phyloP scores from a whole-genome alignment of 306 rosid genomes.

The Vigna unguiculata region DNA sequence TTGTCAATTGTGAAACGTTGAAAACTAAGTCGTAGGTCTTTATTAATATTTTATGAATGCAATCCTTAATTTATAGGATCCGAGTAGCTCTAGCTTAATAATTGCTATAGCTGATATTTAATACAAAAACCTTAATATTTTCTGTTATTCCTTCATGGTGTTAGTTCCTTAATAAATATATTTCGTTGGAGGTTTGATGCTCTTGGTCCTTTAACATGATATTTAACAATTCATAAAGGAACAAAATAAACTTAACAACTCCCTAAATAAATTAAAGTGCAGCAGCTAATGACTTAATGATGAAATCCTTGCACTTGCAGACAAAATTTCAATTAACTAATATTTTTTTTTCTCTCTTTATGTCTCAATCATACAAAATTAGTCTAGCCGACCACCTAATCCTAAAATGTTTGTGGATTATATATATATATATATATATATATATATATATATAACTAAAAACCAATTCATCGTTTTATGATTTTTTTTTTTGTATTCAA shows the following conservation, averaged over 20 bases:
- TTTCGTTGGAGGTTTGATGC: too few relatives aligned
- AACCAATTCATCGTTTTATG: neutral
- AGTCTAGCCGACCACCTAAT: neutral
- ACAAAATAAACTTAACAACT: slow-evolving; percentile 2
- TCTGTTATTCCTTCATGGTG: neutral
- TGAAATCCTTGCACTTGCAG: neutral
- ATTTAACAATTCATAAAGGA: neutral
- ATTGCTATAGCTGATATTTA: too few relatives aligned
- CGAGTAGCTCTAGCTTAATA: neutral
- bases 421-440: too few relatives aligned
- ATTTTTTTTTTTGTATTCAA: neutral
- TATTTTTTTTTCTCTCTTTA: neutral
- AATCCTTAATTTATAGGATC: neutral
- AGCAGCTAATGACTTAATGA: neutral
- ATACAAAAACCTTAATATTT: neutral
- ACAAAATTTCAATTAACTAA: neutral
- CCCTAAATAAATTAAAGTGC: neutral
- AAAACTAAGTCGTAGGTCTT: too few relatives aligned
- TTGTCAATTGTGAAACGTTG: too few relatives aligned
- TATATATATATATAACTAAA: neutral
- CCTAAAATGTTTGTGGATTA: neutral
- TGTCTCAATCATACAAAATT: slow-evolving; percentile 2
- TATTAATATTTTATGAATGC: neutral
- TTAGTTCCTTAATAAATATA: too few relatives aligned
- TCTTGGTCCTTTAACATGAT: too few relatives aligned